Base-by-base conservation (phyloP, 352 stramenopile species). In the Phytophthora chlamydospora region DNA sequence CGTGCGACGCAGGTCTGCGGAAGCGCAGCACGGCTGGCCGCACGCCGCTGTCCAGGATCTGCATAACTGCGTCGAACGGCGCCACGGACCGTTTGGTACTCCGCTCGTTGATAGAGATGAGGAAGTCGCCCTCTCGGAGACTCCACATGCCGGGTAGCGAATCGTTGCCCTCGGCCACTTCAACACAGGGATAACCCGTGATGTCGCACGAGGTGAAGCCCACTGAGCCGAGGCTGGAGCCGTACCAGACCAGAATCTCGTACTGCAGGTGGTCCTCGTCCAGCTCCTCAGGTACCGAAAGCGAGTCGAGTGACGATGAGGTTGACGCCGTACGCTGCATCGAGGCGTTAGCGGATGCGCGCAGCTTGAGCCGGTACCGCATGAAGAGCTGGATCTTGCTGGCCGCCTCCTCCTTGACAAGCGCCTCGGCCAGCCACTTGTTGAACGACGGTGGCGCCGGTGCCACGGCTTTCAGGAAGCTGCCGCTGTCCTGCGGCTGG, bases 101-200 rank as follows among this genome's bases (percentile, higher is more conserved):
- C 24, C 39, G 60, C 11, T 79, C 75, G 59, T 91, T 89, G 48
- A 91, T 75, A 0, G 79, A 68, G 38, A 91, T 72, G 21, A 91
- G 58, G 14, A 80, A 80, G 45, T 91, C 81, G 33, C 81, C 79
- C 48, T 79, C 63, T 31, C 75, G 75, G 36, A 89, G 49, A 46
- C 80, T 83, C 77, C 77, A 89, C 75, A 91, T 85, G 48, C 81
- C 81, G 11, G 81, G 79, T 14, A 91, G 69, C 32, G 75, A 71
- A 39, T 82, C 70, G 61, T 89, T 89, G 51, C 79, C 77, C n/a
- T 82, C 72, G 24, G 73, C 52, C 55, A 75, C 60, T 52, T 79
- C 58, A 27, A 91, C 76, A 51, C 76, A 81, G 13, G 79, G 81
- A 38, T 75, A 85, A 0, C 71, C 79, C 12, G 81, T 83, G 45